Evolutionary conservation across 2,329 filamentous ascomycete genomes (phyloP), one percentile per base, ranked within the genome.

Genomic region (Graphilbum ipis-grandicollis): DNA sequence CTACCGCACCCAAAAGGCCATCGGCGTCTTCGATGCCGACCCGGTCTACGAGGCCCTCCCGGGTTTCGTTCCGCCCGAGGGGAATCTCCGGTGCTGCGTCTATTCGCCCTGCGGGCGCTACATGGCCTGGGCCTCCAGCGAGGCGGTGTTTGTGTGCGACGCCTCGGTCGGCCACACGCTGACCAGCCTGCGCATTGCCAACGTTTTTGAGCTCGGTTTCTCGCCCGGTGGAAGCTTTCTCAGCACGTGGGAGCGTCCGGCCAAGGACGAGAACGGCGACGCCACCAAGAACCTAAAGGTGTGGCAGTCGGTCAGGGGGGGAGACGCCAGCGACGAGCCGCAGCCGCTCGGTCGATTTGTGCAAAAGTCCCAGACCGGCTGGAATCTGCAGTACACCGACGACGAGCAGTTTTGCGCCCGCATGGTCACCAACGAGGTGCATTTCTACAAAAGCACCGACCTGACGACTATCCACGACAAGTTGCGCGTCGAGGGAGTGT

Each of bases 51-150:
- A 82, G 58, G 64, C 78, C 53, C 70, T 96, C 53, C 64, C 81
- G 52, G 88, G 80, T 50, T 94, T 96, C 58, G 56, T 56, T 50
- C 84, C 79, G 62, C 86, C 88, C 43, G 82, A 93, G 68, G 88
- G 86, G 55, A 93, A 88, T 63, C 72, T 93, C 53, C 80, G 90
- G 58, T 96, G 85, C 65, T 92, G 81, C 67, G 75, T 75, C 52
- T 98, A 98, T 66, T 96, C 90, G 44, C 81, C 85, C 41, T 93
- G 90, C 59, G 88, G 90, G 56, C 82, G 81, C 54, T 98, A 86
- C 66, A 92, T 94, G 60, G 86, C 85, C 45, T 98, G 83, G 79
- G 86, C 88, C 47, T 82, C 83, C 44, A 79, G 76, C 44, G 84
- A 93, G 50, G 78, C 75, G 53, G 86, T 98, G 52, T 77, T 70